Base-by-base conservation (phyloP, 169 alveolate genomes). In the Cyclospora cayetanensis region DNA sequence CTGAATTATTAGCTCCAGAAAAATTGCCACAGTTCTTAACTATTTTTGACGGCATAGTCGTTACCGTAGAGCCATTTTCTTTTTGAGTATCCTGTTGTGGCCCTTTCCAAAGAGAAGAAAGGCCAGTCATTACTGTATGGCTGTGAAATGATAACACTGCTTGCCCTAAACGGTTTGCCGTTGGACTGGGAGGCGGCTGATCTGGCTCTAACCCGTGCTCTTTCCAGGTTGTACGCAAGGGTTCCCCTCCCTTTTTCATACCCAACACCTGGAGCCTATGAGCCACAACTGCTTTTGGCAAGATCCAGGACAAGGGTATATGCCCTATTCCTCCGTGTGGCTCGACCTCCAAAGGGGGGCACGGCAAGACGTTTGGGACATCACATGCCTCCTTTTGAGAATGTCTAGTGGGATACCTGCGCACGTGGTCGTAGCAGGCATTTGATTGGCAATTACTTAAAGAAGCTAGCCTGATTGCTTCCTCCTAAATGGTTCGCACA, bases 231-330 rank as follows among this genome's bases (percentile, higher is more conserved):
- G 70, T 9, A 35, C 9, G n/a, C 50, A 18, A 42, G 52, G 34
- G 11, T 42, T 66, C 39, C 41, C 90, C 4, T n/a, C 41, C 31
- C 34, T 50, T 50, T 29, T 80, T 53, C 34, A 80, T 52, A 39
- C 90, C 90, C 35, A 52, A 29, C 34, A 35, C 50, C 25, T 22
- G 84, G 18, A 76, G 80, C 15, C 74, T 65, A 27, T 90, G 89
- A 7, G 72, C 70, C 12, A 76, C 90, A 53, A 76, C 42, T 18
- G 90, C 93, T 9, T 90, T 65, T 4, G 93, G 93, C 34, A 89
- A 53, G 25, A 60, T 66, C 93, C 93, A 89, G 11, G 93, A 37
- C 50, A 89, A 50, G 37, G 93, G 93, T 5, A 89, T 25, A 43
- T 89, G 89, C 42, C 5, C 90, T 12, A 72, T 34, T 0, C 93